Evolutionary conservation across 1,139 yeast genomes (phyloP), one percentile per base, ranked within the genome.

Genomic region (Candida neerlandica): DNA sequence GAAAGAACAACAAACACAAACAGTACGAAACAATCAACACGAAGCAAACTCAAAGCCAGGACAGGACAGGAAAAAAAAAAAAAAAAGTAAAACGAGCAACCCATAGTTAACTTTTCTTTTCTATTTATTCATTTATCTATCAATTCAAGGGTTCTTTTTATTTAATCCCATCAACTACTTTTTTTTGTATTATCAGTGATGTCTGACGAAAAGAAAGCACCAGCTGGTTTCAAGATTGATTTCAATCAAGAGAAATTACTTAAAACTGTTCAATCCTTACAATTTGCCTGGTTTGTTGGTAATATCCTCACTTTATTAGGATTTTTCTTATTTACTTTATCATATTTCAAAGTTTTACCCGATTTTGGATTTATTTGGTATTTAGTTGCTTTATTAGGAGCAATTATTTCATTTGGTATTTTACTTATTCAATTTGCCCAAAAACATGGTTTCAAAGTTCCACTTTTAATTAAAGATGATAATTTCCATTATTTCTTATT

Each of bases 361-460:
- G 49, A 51, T 59, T 45, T 60, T 57, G 60, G 78, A 76, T 55
- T 56, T 61, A 47, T 66, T 50, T 78, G 86, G 75, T 90, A 89
- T 70, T 76, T 81, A 49, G 61, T 81, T 49, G 78, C 89, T 1
- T 84, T 84, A 54, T 46, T 85, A 11, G 88, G 94, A 14, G 85
- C 88, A 5, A 64, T 89, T 45, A 80, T 78, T 57, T 85, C 96
- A 35, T 91, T 89, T 67, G 91, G 90, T 21, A 82, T 92, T 55
- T 87, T 90, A 52, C 69, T 88, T 29, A 84, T 75, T 67, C 94
- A 90, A 60, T 58, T 65, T 51, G 57, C 69, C 46, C 67, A 62
- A 51, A 74, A 69, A 60, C 61, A 62, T 66, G 70, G 75, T 59
- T 88, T 70, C 29, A 58, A 62, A 32, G 44, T 56, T 5, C 50